phyloP scores from a whole-genome alignment of 2,329 filamentous ascomycete genomes.

The Xylaria arbuscula region DNA sequence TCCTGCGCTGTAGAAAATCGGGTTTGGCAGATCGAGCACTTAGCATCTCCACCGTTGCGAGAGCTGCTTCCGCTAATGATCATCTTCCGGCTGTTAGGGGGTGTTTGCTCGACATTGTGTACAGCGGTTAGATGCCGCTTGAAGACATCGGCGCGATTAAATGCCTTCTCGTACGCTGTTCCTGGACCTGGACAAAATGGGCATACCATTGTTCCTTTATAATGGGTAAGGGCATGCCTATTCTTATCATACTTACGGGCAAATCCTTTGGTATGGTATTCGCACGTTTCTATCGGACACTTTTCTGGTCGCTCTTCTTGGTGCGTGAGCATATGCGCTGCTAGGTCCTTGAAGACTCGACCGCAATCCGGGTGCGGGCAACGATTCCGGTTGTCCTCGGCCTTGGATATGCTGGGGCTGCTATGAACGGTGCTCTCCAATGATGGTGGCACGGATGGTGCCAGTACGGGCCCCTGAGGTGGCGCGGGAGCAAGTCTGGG shows the following conservation, averaged over 20 bases:
- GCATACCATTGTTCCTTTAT: conserved; percentile 97
- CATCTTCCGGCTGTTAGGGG: conserved; percentile 88
- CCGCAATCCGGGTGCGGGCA: conserved; percentile 89
- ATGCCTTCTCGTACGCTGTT: conserved; percentile 90
- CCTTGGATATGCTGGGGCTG: conserved; percentile 49
- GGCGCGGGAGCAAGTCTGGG: conserved; percentile 51
- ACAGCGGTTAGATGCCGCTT: conserved; percentile 92
- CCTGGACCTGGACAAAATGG: conserved; percentile 93
- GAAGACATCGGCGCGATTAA: conserved; percentile 95
- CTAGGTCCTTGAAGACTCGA: conserved; percentile 87
- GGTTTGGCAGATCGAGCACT: conserved; percentile 89
- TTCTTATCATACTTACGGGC: conserved; percentile 98
- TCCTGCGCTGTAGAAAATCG: conserved; percentile 88
- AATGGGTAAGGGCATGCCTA: conserved; percentile 91
- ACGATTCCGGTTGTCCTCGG: conserved; percentile 56
- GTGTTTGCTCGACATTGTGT: conserved; percentile 91
- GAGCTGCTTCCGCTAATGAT: conserved; percentile 52
- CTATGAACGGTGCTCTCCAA: conserved; percentile 50
- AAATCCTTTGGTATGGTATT: conserved; percentile 93
- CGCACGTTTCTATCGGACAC: conserved; percentile 90
- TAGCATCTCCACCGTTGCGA: conserved; percentile 70
- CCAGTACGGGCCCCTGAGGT: conserved; percentile 48
- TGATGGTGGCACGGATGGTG: conserved; percentile 49
- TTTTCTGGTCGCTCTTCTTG: conserved; percentile 92
- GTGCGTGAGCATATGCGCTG: conserved; percentile 95